Conservation (phyloP, 202 grass and related monocot genomes). For the Digitaria exilis region DNA sequence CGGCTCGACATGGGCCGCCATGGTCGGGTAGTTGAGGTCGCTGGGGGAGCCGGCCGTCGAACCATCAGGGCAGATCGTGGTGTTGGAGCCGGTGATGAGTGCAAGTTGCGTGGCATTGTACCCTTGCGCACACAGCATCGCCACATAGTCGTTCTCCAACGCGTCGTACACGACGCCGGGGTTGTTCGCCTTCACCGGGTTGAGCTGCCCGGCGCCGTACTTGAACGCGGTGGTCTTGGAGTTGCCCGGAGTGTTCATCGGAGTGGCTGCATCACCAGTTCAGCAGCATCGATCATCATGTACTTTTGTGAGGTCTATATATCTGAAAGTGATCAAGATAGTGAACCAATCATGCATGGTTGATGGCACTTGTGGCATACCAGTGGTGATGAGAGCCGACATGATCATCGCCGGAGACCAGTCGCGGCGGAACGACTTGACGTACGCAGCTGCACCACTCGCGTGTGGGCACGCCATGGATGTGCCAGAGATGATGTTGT, state of each 20-base stretch:
- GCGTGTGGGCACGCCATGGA: slow-evolving; percentile 73
- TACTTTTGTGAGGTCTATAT: too few relatives aligned
- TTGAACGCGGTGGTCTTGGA: neutral
- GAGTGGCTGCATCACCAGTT: too few relatives aligned
- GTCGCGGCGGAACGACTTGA: slow-evolving; percentile 53
- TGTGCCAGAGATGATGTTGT: slow-evolving; percentile 54
- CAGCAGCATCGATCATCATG: too few relatives aligned
- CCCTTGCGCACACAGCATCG: too few relatives aligned
- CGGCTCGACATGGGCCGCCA: neutral
- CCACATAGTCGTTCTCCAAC: too few relatives aligned
- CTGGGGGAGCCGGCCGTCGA: neutral
- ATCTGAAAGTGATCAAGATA: too few relatives aligned
- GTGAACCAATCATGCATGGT: too few relatives aligned
- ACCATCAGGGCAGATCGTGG: neutral
- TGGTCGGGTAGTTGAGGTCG: slow-evolving; percentile 43
- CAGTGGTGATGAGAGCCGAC: slow-evolving; percentile 52
- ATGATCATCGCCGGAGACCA: slow-evolving; percentile 51
- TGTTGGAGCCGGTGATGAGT: too few relatives aligned
- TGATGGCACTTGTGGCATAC: too few relatives aligned
- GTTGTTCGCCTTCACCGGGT: neutral
- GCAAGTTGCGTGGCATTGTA: too few relatives aligned
- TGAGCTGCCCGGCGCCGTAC: slow-evolving; percentile 39
- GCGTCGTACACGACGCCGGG: slow-evolving; percentile 39
- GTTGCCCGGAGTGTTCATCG: slow-evolving; percentile 20
- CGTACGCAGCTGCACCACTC: slow-evolving; percentile 38